Percentiles rank a stretch among this genome's conserved stretches.
These are phyloP conservation scores for Gynochthodes officinalis DNA, from an alignment of 257 asterid species.

Conservation along the genomic window DNA sequence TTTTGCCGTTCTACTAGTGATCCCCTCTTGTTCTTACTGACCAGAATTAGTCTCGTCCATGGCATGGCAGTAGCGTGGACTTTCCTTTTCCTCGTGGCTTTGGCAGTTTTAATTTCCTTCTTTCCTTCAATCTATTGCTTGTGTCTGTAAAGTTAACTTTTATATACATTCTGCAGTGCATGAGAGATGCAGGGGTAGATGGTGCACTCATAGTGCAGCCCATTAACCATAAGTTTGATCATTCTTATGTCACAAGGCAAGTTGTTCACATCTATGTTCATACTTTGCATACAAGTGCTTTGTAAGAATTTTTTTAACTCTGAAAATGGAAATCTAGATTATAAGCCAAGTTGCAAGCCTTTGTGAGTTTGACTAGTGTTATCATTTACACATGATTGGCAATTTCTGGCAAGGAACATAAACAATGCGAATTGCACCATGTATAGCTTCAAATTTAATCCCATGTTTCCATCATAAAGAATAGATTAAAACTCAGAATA, in stretches of 20 bases:
- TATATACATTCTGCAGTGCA: conserved; percentile 37
- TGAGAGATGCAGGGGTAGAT: conserved; percentile 80
- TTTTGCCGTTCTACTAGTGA: not conserved
- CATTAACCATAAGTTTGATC: conserved; percentile 81
- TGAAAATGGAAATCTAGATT: not conserved
- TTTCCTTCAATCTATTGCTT: not conserved
- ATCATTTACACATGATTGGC: not conserved
- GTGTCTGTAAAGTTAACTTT: not conserved
- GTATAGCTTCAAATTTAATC: not conserved
- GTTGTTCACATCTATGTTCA: not conserved
- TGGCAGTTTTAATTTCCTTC: not conserved
- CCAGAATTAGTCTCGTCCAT: not conserved
- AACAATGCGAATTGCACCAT: not conserved
- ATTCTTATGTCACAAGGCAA: conserved; percentile 85
- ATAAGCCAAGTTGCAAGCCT: not conserved
- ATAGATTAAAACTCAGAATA: not conserved
- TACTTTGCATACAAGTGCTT: no score
- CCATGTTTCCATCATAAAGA: not conserved
- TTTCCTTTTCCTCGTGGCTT: not conserved
- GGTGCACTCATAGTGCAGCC: conserved; percentile 96
- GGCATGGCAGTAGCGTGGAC: not conserved
- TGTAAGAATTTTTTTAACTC: not conserved
- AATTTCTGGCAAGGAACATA: not conserved
- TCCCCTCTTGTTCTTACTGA: not conserved
- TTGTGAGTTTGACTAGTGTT: not conserved